These are phyloP conservation scores for Macadamia tetraphylla DNA, from an alignment of 164 flowering plant species.

Conservation along the genomic window DNA sequence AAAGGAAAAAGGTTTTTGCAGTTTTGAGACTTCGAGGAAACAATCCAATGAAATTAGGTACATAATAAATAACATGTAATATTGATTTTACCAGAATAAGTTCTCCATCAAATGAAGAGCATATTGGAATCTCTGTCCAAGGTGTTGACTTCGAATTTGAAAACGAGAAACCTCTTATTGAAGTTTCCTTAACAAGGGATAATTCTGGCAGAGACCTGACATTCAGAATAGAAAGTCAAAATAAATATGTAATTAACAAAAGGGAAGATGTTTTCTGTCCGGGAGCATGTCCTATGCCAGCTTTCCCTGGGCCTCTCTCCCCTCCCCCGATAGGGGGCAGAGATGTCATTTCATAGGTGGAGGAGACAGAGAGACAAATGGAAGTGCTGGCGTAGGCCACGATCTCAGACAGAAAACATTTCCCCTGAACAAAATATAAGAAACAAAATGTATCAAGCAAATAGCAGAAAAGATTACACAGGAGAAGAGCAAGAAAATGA, in stretches of 20 bases:
- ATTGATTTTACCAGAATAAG: constrained; percentile 50
- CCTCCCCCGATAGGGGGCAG: no score
- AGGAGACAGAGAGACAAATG: no score
- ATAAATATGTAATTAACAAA: neutral
- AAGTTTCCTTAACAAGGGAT: constrained; percentile 57
- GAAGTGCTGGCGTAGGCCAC: no score
- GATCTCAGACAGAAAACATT: no score
- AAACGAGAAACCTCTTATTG: constrained; percentile 52
- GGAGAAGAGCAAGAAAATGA: neutral
- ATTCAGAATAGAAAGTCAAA: constrained; percentile 10
- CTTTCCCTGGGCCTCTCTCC: no score
- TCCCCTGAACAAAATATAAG: neutral
- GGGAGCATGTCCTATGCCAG: no score
- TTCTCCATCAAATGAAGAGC: constrained; percentile 67
- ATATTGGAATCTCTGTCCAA: constrained; percentile 31
- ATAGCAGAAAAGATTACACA: neutral
- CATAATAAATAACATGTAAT: neutral
- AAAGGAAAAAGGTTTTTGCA: constrained; percentile 1
- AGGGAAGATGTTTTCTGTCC: no score
- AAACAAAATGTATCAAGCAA: neutral
- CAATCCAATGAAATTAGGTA: neutral
- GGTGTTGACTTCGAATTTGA: constrained; percentile 36
- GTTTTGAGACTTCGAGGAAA: neutral
- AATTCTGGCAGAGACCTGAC: constrained; percentile 83
- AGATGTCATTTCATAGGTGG: no score